A percentile compares a stretch with the other conserved stretches of the same genome.
These are phyloP conservation scores for Lachancea kluyveri DNA, from an alignment of 805 yeast genomes.

Conservation along the genomic window DNA sequence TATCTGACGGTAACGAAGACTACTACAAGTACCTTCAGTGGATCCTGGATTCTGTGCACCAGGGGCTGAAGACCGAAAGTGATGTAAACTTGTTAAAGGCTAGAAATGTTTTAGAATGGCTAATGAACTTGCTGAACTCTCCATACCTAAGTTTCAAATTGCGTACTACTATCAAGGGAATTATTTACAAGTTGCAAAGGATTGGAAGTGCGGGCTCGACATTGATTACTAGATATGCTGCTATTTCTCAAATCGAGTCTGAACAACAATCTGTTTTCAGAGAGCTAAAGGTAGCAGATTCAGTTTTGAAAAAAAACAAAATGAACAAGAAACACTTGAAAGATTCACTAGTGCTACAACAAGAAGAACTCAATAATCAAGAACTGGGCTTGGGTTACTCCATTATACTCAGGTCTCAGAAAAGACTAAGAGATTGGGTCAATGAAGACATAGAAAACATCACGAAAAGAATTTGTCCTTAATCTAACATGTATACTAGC, in stretches of 20 bases:
- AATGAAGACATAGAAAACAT: conserved; percentile 40
- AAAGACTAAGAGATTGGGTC: conserved; percentile 60
- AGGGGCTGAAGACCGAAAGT: conserved; percentile 39
- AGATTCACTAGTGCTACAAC: conserved; percentile 36
- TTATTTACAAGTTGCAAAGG: conserved; percentile 44
- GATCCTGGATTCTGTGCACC: conserved; percentile 47
- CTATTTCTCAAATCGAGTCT: conserved; percentile 36
- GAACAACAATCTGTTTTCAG: conserved; percentile 9
- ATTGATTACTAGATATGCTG: conserved; percentile 53
- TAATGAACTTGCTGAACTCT: conserved; percentile 46
- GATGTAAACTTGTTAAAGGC: conserved; percentile 52
- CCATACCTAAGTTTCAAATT: conserved; percentile 41
- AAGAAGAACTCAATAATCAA: conserved; percentile 36
- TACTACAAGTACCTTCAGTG: conserved; percentile 58
- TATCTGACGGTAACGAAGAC: conserved; percentile 38
- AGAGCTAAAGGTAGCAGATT: conserved; percentile 10
- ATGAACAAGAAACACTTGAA: conserved; percentile 16
- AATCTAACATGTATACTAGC: not conserved
- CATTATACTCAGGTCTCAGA: conserved; percentile 36
- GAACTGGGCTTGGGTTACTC: conserved; percentile 21
- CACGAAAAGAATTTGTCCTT: conserved; percentile 38
- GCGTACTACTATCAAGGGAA: conserved; percentile 34
- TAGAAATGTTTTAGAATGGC: conserved; percentile 62
- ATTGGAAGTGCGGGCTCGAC: conserved; percentile 53
- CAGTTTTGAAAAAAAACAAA: conserved; percentile 7